Conservation (phyloP, 352 stramenopile species). For the Phytophthora brassicae region DNA sequence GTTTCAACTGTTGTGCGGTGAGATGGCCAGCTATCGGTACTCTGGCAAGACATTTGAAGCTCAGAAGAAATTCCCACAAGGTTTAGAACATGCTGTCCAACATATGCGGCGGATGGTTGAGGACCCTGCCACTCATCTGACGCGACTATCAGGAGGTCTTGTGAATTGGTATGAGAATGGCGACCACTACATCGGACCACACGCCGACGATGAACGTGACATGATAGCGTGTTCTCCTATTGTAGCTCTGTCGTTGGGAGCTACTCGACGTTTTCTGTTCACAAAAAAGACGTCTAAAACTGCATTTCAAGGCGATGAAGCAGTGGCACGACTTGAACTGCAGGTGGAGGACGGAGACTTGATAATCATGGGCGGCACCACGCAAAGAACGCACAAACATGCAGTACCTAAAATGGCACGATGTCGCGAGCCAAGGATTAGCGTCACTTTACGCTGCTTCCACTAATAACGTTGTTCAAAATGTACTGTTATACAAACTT, state of each 20-base stretch:
- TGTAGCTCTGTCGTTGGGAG: slow-evolving; percentile 69
- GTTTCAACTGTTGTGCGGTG: slow-evolving; percentile 68
- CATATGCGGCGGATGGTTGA: slow-evolving; percentile 49
- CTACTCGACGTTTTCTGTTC: slow-evolving; percentile 70
- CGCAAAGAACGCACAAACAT: slow-evolving; percentile 79
- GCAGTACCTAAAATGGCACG: slow-evolving; percentile 72
- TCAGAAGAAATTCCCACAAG: slow-evolving; percentile 38
- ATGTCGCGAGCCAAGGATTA: slow-evolving; percentile 45
- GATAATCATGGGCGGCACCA: slow-evolving; percentile 80
- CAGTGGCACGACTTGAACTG: slow-evolving; percentile 43
- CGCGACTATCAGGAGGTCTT: slow-evolving; percentile 50
- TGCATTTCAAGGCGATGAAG: slow-evolving; percentile 10
- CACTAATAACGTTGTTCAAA: slow-evolving; percentile 21
- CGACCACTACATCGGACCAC: slow-evolving; percentile 81
- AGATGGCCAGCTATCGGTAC: slow-evolving; percentile 52
- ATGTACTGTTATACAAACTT: slow-evolving; percentile 18
- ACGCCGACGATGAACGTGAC: slow-evolving; percentile 68
- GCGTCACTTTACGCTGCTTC: slow-evolving; percentile 57
- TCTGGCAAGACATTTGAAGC: slow-evolving; percentile 60
- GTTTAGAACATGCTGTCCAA: slow-evolving; percentile 42
- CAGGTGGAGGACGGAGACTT: slow-evolving; percentile 69
- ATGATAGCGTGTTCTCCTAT: slow-evolving; percentile 59
- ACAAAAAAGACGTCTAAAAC: slow-evolving; percentile 35
- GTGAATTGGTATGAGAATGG: slow-evolving; percentile 87
- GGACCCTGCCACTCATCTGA: slow-evolving; percentile 25